Evolutionary conservation across 2,329 filamentous ascomycete species (phyloP).

Genomic region (Oidium heveae): DNA sequence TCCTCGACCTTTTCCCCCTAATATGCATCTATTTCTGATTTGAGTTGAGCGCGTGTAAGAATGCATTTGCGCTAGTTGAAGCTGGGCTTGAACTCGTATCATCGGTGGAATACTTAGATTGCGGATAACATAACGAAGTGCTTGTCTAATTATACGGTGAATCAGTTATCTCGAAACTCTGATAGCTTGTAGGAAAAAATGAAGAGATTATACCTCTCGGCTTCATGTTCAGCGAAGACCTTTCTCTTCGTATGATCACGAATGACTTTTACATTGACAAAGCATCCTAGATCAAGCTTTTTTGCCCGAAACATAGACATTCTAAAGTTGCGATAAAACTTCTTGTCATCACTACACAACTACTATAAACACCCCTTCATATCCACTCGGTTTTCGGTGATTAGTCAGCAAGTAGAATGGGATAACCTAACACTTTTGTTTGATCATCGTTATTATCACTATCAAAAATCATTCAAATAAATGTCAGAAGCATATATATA

Average conservation of each 20-base stretch:
- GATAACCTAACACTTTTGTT: too few species aligned
- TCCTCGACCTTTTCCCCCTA: slow-evolving; percentile 74
- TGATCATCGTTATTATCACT: too few species aligned
- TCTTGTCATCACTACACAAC: too few species aligned
- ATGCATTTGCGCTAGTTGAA: slow-evolving; percentile 88
- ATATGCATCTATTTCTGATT: slow-evolving; percentile 79
- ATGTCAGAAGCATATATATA: too few species aligned
- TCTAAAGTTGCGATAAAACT: slow-evolving; percentile 14
- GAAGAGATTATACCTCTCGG: slow-evolving; percentile 35
- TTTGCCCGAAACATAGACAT: slow-evolving; percentile 79
- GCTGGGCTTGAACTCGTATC: slow-evolving; percentile 71
- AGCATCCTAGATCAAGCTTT: slow-evolving; percentile 72
- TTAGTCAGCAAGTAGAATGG: too few species aligned
- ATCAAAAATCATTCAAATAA: too few species aligned
- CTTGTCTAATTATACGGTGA: slow-evolving; percentile 37
- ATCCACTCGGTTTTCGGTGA: too few species aligned
- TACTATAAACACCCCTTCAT: too few species aligned
- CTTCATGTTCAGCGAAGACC: slow-evolving; percentile 65
- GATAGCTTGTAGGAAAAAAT: background rate
- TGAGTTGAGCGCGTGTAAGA: slow-evolving; percentile 82
- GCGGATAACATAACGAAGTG: slow-evolving; percentile 72
- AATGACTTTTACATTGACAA: slow-evolving; percentile 63
- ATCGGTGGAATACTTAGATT: slow-evolving; percentile 68
- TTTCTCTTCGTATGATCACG: slow-evolving; percentile 94
- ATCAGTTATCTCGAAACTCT: background rate